Evolutionary conservation across 352 stramenopile species (phyloP), one percentile per base, ranked within the genome.

Genomic region (Pythium utonaiense): DNA sequence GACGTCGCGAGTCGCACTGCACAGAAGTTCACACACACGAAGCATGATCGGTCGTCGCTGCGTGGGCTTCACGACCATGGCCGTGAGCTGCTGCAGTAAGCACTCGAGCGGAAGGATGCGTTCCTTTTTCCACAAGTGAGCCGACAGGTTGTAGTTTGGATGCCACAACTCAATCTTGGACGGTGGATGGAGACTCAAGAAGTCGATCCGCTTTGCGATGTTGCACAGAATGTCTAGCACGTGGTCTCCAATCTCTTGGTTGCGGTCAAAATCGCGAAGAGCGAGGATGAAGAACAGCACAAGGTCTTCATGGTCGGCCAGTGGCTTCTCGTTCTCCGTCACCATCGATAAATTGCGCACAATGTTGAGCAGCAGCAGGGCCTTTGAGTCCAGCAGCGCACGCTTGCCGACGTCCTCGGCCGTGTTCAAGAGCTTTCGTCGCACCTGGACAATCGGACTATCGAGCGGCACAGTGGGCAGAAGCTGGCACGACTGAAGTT

Each of bases 271-370:
- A 3, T 53, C 67, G 12, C 78, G 79, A 33, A 91, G 62, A 22
- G 68, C 65, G n/a, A 85, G 65, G 56, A 89, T 89, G 24, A 85
- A 63, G 36, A 80, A 87, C 36, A 88, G 65, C 14, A 74, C 81
- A 21, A 89, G 50, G 19, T 88, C 78, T 47, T 89, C 77, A 49
- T 93, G 80, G 25, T 80, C 66, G 6, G 81, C 80, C 10, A 93
- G 64, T 0, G 75, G 67, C 49, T 80, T 77, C 56, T 90, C 76
- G 57, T 93, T 93, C 21, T 76, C 83, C 4, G 67, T 51, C n/a
- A 91, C 68, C 69, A 91, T 83, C 5, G 79, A 78, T 38, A 91
- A 57, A 36, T 93, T 93, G 31, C 83, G 80, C 30, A 93, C 14
- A n/a, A 93, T 86, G 52, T 93, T 90, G 50, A 93, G 66, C 52